These are phyloP conservation scores for Saturnispora diversa DNA, from an alignment of 805 yeast genomes.

Conservation along the genomic window DNA sequence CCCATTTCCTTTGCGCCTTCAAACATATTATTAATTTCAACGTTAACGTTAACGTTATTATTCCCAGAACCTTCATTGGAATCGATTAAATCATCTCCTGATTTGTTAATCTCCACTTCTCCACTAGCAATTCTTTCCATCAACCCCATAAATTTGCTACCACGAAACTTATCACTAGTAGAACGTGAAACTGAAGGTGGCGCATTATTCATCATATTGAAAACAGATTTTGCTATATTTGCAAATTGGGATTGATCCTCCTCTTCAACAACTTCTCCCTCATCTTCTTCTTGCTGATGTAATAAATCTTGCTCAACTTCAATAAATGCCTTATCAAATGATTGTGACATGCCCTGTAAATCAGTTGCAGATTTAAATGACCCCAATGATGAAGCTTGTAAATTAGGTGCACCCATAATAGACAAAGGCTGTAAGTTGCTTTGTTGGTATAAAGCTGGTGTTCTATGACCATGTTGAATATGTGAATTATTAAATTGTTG, in stretches of 20 bases:
- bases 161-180: conserved; percentile 32
- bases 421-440: too few relatives aligned
- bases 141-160: conserved; percentile 34
- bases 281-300: conserved; percentile 11
- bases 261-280: conserved; percentile 17
- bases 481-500: too few relatives aligned
- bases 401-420: too few relatives aligned
- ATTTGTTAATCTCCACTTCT: conserved; percentile 31
- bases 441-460: too few relatives aligned
- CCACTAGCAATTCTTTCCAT: conserved; percentile 35
- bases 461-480: too few relatives aligned
- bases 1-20: conserved; percentile 1
- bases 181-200: conserved; percentile 22
- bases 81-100: conserved; percentile 33
- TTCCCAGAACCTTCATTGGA: too few relatives aligned
- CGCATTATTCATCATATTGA: conserved; percentile 31
- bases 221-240: conserved; percentile 32
- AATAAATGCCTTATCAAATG: conserved; percentile 26
- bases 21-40: conserved; percentile 15
- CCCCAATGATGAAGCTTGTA: neutral
- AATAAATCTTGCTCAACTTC: conserved; percentile 23
- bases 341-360: too few relatives aligned
- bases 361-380: neutral
- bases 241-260: conserved; percentile 33
- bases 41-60: conserved; percentile 30